Evolutionary conservation across 768 basidiomycete genomes (phyloP), one percentile per base, ranked within the genome.

Genomic region (Lactifluus subvellereus): DNA sequence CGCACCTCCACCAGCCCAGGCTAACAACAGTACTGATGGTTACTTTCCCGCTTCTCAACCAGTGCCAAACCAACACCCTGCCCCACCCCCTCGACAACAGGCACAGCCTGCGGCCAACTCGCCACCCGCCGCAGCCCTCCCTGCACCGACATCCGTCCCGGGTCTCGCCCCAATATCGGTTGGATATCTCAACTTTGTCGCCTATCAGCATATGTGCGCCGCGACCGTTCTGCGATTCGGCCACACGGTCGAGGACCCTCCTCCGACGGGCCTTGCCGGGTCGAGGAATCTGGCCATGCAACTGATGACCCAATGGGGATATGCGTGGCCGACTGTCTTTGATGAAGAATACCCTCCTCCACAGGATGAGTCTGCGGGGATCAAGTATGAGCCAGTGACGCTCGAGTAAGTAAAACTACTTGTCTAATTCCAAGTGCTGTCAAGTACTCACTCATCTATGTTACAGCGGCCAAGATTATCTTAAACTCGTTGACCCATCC

Each of bases 311-410:
- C 68, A 59, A 10, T 66, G 71, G 57, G 78, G 79, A 40, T 79
- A 74, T 57, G 43, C 68, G 20, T 82, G 80, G 80, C 80, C 80
- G 13, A 59, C 71, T 16, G 66, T 80, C 20, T 69, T 81, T 30
- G 81, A 82, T 43, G 70, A 72, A 37, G 70, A 69, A n/a, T 64
- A 54, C 37, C 67, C 67, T 16, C 37, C 65, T 33, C 43, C 50
- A 3, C 50, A 64, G 48, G 61, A 60, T 18, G 61, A 68, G 59
- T 40, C 59, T 13, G 47, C 48, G 0, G 67, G 65, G 22, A 53
- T 68, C 35, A 66, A 67, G 51, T 68, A 68, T 40, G 66, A 63
- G 38, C 52, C 43, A 8, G 59, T 51, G 22, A 68, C 54, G 3
- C 57, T 68, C 27, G 50, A 66, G 67, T 68, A 30, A 27, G 67